Base-by-base conservation (phyloP, 352 stramenopile genomes). In the Globisporangium uncinulatum region DNA sequence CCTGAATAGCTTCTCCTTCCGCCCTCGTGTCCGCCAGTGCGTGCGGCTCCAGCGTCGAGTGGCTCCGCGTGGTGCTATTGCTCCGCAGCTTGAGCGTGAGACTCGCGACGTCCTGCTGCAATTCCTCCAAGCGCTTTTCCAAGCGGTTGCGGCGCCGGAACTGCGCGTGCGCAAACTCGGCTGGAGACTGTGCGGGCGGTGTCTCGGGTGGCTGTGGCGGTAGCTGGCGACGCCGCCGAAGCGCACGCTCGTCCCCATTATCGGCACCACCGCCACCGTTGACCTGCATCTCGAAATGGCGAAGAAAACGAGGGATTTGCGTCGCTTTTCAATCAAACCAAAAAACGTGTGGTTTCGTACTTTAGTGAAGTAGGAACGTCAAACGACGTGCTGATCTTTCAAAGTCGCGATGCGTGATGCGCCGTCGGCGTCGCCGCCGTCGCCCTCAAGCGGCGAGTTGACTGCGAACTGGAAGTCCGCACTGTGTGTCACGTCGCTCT, bases 401-500 rank as follows among this genome's bases (percentile, higher is more conserved):
- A 39, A 8, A 39, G 34, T 1, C 24, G 24, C 43, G 17, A 52
- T 52, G 47, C 21, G 20, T 21, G 34, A 39, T 3, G 34, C 34
- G 10, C 6, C 34, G 50, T 34, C 21, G 17, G 10, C 2, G 11
- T 37, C 24, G 36, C 34, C 4, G 29, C 39, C 32, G 36, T 17
- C 19, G 44, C 44, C 54, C 1, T 15, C 1, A n/a, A 32, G 9
- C 14, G 57, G 44, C 0, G 48, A 54, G 13, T 56, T 88, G 2
- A 57, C 63, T 3, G 63, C 69, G 9, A 79, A 89, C 54, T 89
- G 77, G 81, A 79, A 84, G 63, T 88, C 77, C 56, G 81, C 75
- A 43, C 75, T 87, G 20, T 88, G 79, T 43, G 79, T 89, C 43
- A 88, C 74, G 17, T 87, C 79, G 43, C 77, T 92, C 17, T 89